Evolutionary conservation across 352 stramenopile species (phyloP).

Genomic region (Phytophthora vignae): DNA sequence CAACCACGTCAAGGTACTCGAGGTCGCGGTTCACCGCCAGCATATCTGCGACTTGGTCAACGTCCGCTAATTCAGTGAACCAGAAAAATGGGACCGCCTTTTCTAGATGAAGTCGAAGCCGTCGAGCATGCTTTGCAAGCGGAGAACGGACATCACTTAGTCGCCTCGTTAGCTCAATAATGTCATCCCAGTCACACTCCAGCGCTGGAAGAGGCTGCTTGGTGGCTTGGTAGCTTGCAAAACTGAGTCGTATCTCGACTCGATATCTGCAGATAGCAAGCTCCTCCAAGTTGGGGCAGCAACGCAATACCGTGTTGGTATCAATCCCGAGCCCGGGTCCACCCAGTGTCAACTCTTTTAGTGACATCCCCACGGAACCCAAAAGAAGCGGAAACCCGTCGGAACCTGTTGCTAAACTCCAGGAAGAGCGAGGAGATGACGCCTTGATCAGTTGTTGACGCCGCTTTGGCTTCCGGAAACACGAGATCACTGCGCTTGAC

Average conservation of each 20-base stretch:
- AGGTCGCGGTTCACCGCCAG: background rate
- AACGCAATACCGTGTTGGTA: background rate
- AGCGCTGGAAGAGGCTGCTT: background rate
- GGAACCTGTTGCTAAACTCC: background rate
- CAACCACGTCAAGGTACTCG: background rate
- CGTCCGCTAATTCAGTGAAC: background rate
- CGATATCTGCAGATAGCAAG: background rate
- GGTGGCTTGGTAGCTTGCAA: background rate
- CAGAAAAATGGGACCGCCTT: background rate
- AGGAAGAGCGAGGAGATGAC: background rate
- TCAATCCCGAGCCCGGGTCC: background rate
- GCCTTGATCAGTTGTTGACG: background rate
- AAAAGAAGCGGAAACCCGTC: background rate
- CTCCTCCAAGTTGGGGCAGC: background rate
- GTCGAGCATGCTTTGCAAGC: background rate
- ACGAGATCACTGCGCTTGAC: background rate
- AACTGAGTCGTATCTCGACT: background rate
- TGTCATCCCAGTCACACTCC: background rate
- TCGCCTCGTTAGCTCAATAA: background rate
- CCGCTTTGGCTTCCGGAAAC: background rate
- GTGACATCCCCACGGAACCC: background rate
- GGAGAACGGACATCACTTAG: background rate
- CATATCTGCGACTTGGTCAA: background rate
- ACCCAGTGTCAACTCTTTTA: background rate
- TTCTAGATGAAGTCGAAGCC: background rate